Percentiles rank a stretch among this genome's conserved stretches.
These are phyloP conservation scores for Kluyveromyces dobzhanskii DNA, from an alignment of 805 yeast genomes.

Conservation along the genomic window DNA sequence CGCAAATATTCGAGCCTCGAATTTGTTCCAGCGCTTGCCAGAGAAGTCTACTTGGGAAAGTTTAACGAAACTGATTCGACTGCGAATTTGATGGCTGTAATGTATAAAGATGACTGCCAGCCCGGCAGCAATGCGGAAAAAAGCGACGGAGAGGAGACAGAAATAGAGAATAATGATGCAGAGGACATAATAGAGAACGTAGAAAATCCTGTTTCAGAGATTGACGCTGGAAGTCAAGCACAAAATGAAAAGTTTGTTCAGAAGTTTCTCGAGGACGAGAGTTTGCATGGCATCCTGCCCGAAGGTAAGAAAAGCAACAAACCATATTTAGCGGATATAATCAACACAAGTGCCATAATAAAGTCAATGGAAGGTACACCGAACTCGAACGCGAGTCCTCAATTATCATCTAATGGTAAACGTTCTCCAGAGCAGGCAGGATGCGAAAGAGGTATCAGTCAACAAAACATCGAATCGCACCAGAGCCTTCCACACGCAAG, in stretches of 20 bases:
- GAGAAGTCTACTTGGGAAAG: not conserved
- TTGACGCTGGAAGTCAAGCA: conserved; percentile 8
- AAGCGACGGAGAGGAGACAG: not conserved
- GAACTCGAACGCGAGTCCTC: not conserved
- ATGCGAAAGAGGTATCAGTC: too few relatives aligned
- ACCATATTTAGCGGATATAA: not conserved
- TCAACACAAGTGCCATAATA: not conserved
- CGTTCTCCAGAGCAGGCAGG: too few relatives aligned
- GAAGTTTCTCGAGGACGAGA: not conserved
- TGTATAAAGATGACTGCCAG: not conserved
- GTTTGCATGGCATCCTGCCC: not conserved
- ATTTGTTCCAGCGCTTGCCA: conserved; percentile 1
- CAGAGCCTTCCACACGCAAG: not conserved
- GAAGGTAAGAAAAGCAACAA: not conserved
- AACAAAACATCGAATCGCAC: too few relatives aligned
- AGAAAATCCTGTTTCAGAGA: conserved; percentile 2
- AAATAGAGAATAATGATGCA: conserved; percentile 31
- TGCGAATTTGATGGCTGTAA: not conserved
- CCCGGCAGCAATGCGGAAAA: not conserved
- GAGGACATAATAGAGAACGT: conserved; percentile 25
- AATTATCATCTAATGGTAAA: too few relatives aligned
- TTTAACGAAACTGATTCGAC: conserved; percentile 6
- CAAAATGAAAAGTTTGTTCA: not conserved
- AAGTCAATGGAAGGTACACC: not conserved
- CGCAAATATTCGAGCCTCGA: conserved; percentile 4